Percentiles rank a stretch among this genome's conserved stretches.
phyloP scores from a whole-genome alignment of 1,139 yeast genomes.

The Lodderomyces oxycetoniae region DNA sequence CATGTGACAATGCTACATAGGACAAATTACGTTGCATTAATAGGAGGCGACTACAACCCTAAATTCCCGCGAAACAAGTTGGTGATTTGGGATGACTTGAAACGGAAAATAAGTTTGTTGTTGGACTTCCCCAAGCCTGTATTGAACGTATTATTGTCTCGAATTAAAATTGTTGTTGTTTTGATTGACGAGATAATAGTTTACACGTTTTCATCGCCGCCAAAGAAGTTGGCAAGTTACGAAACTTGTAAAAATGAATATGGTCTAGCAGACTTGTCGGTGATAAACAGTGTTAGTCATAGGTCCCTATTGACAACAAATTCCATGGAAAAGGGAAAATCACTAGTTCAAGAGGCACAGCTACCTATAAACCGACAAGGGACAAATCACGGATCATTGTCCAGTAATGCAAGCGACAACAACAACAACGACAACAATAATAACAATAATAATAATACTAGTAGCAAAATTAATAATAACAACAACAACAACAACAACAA shows the following conservation, averaged over 20 bases:
- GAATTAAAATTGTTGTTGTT: constrained; percentile 71
- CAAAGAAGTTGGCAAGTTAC: constrained; percentile 61
- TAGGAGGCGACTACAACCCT: constrained; percentile 84
- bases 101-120: constrained; percentile 67
- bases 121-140: constrained; percentile 75
- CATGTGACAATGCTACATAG: constrained; percentile 78
- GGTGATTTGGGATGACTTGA: constrained; percentile 87
- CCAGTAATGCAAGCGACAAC: background rate
- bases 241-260: constrained; percentile 66
- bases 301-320: background rate
- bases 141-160: constrained; percentile 65
- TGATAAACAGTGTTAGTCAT: constrained; percentile 8
- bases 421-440: background rate
- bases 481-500: constrained; percentile 2
- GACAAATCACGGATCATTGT: too few relatives aligned
- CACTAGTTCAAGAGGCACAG: background rate
- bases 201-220: constrained; percentile 78
- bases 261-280: constrained; percentile 67
- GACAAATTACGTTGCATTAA: constrained; percentile 82
- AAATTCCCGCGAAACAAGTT: constrained; percentile 71
- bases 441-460: background rate
- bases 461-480: background rate
- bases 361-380: constrained; percentile 1
- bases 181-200: constrained; percentile 64
- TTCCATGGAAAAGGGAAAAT: background rate